phyloP scores from a whole-genome alignment of 352 stramenopile species.

The Phytophthora lateralis region DNA sequence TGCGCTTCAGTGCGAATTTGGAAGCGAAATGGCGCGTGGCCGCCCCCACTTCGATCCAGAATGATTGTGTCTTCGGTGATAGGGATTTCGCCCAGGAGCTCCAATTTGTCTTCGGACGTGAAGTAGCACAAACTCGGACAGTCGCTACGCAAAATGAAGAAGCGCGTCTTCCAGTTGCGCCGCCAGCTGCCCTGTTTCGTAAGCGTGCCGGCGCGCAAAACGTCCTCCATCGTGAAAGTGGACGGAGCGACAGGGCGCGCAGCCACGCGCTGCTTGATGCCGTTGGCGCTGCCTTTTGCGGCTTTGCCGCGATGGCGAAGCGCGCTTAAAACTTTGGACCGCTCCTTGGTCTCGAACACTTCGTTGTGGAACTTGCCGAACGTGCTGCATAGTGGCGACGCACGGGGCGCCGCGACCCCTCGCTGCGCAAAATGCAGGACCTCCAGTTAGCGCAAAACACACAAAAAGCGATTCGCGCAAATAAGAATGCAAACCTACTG shows the following conservation, averaged over 20 bases:
- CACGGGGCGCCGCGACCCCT: conserved; percentile 5
- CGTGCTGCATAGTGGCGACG: conserved; percentile 46
- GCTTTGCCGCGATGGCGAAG: conserved; percentile 70
- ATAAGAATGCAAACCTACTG: background rate
- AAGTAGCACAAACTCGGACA: conserved; percentile 83
- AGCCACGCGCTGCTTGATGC: conserved; percentile 22
- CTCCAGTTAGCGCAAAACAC: background rate
- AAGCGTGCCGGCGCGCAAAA: conserved; percentile 61
- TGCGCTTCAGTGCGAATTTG: conserved; percentile 66
- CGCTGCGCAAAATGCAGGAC: conserved; percentile 9
- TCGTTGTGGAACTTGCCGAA: conserved; percentile 80
- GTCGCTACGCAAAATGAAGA: conserved; percentile 82
- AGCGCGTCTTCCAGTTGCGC: conserved; percentile 87
- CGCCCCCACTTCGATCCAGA: conserved; percentile 59
- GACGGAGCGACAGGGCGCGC: conserved; percentile 26
- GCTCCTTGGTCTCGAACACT: conserved; percentile 79
- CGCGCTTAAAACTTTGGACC: conserved; percentile 76
- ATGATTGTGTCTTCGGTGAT: conserved; percentile 81
- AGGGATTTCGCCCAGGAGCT: conserved; percentile 71
- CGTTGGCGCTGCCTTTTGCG: conserved; percentile 13
- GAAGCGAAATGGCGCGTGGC: conserved; percentile 69
- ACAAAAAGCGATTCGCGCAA: background rate
- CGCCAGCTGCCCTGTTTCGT: conserved; percentile 86
- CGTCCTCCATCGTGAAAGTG: conserved; percentile 77
- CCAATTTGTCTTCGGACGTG: conserved; percentile 82